Percentiles rank a stretch among this genome's conserved stretches.
phyloP scores from a whole-genome alignment of 1,139 yeast species.

The Yamadazyma siamensis region DNA sequence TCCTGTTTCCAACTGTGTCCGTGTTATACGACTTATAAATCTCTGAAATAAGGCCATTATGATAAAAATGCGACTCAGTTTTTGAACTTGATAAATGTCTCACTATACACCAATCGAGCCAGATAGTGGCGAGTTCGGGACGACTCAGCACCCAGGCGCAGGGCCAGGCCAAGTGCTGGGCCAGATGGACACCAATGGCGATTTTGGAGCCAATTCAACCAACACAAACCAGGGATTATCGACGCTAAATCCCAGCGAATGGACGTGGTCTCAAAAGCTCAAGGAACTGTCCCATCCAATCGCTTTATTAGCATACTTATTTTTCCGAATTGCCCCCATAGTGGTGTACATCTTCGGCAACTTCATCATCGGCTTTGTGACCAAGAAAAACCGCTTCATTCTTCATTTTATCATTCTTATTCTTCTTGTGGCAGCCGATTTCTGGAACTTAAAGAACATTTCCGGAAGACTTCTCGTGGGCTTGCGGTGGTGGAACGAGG shows the following conservation, averaged over 20 bases:
- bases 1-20: slow-evolving; percentile 68
- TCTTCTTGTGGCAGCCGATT: slow-evolving; percentile 78
- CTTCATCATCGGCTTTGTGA: slow-evolving; percentile 46
- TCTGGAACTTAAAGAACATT: slow-evolving; percentile 91
- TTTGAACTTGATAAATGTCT: slow-evolving; percentile 10
- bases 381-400: slow-evolving; percentile 54
- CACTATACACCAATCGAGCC: slow-evolving; percentile 29
- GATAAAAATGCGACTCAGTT: not conserved
- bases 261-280: slow-evolving; percentile 26
- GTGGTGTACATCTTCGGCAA: slow-evolving; percentile 68
- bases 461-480: slow-evolving; percentile 89
- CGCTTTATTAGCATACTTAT: slow-evolving; percentile 63
- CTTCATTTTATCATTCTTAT: slow-evolving; percentile 76
- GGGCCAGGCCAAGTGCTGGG: too few species aligned
- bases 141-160: not conserved
- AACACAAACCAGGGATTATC: not conserved
- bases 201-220: slow-evolving; percentile 1
- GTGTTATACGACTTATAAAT: slow-evolving; percentile 37
- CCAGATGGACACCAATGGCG: not conserved
- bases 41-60: slow-evolving; percentile 15
- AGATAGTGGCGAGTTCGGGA: slow-evolving; percentile 19
- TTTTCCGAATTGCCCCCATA: slow-evolving; percentile 62
- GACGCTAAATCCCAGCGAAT: slow-evolving; percentile 14
- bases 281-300: slow-evolving; percentile 77
- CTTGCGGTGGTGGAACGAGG: slow-evolving; percentile 92